These are phyloP conservation scores for Nemania abortiva DNA, from an alignment of 2,329 filamentous ascomycete species.

Conservation along the genomic window DNA sequence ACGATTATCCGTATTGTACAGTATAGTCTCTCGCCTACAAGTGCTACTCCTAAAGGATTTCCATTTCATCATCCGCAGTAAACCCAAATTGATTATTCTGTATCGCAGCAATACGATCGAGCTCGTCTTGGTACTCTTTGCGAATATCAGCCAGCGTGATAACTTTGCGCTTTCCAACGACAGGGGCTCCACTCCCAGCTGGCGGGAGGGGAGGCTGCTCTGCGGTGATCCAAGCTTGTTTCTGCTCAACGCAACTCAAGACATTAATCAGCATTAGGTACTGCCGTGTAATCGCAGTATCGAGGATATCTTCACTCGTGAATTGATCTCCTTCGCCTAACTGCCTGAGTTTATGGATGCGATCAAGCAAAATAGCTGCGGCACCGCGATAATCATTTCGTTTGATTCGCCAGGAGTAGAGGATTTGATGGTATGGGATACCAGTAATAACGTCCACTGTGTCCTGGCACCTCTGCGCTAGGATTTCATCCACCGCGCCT, in stretches of 20 bases:
- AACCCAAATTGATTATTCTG: conserved; percentile 92
- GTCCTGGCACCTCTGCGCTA: conserved; percentile 77
- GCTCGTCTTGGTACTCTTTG: conserved; percentile 88
- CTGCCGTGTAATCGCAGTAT: conserved; percentile 76
- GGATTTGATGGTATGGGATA: conserved; percentile 85
- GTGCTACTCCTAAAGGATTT: conserved; percentile 56
- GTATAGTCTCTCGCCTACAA: conserved; percentile 26
- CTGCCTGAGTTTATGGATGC: conserved; percentile 71
- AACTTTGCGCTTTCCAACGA: conserved; percentile 73
- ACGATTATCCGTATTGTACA: conserved; percentile 45
- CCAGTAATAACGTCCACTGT: conserved; percentile 73
- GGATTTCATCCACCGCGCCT: conserved; percentile 81
- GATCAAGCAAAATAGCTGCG: conserved; percentile 71
- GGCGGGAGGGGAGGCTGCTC: conserved; percentile 53
- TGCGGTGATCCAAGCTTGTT: conserved; percentile 82
- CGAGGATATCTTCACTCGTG: conserved; percentile 66
- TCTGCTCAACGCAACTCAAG: conserved; percentile 83
- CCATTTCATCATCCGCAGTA: conserved; percentile 66
- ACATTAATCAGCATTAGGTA: conserved; percentile 95
- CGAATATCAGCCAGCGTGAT: conserved; percentile 88
- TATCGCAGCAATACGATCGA: conserved; percentile 89
- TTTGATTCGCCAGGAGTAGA: conserved; percentile 90
- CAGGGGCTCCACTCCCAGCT: conserved; percentile 49
- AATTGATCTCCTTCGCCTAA: conserved; percentile 70
- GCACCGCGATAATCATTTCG: conserved; percentile 88